Percentiles rank a stretch among this genome's conserved stretches.
Evolutionary conservation across 805 yeast genomes (phyloP).

Genomic region (Candida adriatica): DNA sequence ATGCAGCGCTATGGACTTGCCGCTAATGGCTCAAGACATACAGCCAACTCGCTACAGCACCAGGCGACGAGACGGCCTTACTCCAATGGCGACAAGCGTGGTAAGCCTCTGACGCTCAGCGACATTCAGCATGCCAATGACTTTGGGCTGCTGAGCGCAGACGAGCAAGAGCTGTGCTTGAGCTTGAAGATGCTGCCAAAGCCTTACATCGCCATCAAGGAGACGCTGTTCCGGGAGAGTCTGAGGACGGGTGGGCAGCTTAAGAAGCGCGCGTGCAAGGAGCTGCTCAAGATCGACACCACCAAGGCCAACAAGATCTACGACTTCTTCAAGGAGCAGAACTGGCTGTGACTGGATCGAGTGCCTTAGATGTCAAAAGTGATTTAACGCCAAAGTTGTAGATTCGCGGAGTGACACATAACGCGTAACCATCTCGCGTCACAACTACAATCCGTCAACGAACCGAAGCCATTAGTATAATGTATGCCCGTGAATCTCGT

Average conservation of each 20-base stretch:
- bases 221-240: slow-evolving; percentile 80
- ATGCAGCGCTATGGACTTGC: slow-evolving; percentile 43
- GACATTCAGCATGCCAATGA: slow-evolving; percentile 79
- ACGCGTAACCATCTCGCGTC: no score
- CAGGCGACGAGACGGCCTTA: slow-evolving; percentile 18
- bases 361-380: no score
- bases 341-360: slow-evolving; percentile 80
- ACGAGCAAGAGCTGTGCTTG: slow-evolving; percentile 81
- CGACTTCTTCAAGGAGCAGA: slow-evolving; percentile 89
- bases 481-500: no score
- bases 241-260: slow-evolving; percentile 77
- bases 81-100: slow-evolving; percentile 27
- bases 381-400: no score
- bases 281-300: slow-evolving; percentile 76
- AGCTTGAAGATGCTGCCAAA: slow-evolving; percentile 83
- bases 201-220: slow-evolving; percentile 90
- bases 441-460: no score
- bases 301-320: slow-evolving; percentile 80
- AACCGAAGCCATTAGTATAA: no score
- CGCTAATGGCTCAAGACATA: slow-evolving; percentile 26
- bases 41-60: slow-evolving; percentile 26
- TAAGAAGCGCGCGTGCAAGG: slow-evolving; percentile 82
- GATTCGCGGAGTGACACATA: no score
- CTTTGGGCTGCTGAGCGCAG: slow-evolving; percentile 73
- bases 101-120: slow-evolving; percentile 40